Evolutionary conservation across 2,329 filamentous ascomycete genomes (phyloP).

Genomic region (Ceratocystis papillata): DNA sequence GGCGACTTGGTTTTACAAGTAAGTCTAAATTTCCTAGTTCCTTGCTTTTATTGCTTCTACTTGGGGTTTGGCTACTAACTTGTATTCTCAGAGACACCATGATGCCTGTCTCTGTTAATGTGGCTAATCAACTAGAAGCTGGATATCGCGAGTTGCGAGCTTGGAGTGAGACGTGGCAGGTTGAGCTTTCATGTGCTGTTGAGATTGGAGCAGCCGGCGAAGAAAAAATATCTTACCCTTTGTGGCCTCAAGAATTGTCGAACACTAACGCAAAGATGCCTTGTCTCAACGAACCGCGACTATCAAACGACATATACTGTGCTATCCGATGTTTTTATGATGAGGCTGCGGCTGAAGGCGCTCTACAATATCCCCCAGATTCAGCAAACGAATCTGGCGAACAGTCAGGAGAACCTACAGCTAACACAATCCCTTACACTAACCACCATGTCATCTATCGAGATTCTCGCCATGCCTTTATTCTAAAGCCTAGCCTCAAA

Average conservation of each 20-base stretch:
- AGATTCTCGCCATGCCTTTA: conserved; percentile 62
- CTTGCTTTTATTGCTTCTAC: neutral
- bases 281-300: conserved; percentile 31
- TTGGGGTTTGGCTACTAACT: neutral
- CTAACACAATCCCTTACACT: conserved; percentile 48
- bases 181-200: conserved; percentile 80
- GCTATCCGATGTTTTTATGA: conserved; percentile 50
- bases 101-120: conserved; percentile 70
- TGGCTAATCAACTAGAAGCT: conserved; percentile 87
- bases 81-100: conserved; percentile 58
- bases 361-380: conserved; percentile 21
- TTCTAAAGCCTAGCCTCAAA: conserved; percentile 73
- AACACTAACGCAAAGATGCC: conserved; percentile 24
- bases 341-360: conserved; percentile 48
- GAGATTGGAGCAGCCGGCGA: conserved; percentile 84
- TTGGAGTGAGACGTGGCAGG: conserved; percentile 85
- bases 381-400: conserved; percentile 19
- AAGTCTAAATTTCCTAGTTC: conserved; percentile 23
- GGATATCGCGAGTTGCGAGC: conserved; percentile 78
- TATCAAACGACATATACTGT: conserved; percentile 48
- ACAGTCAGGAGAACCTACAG: conserved; percentile 30
- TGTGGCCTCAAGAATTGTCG: conserved; percentile 54
- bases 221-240: conserved; percentile 72
- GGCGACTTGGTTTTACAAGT: conserved; percentile 93
- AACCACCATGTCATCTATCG: conserved; percentile 81